Conservation (phyloP, 352 stramenopile species). For the Phytophthora capsici region DNA sequence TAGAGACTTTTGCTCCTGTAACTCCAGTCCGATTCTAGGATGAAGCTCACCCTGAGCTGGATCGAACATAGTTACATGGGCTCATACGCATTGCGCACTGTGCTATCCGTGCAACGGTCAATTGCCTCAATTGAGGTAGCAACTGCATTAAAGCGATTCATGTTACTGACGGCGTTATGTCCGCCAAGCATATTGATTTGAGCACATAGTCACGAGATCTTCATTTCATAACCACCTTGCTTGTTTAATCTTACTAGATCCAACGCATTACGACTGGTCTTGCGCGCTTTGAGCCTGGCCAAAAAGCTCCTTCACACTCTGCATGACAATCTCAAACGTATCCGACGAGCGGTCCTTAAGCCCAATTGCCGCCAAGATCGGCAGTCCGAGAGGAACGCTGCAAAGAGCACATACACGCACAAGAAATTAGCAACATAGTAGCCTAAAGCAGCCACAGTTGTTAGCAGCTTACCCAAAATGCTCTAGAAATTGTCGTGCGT, state of each 20-base stretch:
- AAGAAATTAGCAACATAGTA: background rate
- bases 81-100: too few species aligned
- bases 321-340: conserved; percentile 82
- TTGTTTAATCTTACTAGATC: conserved; percentile 2
- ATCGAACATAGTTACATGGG: too few species aligned
- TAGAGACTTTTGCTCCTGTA: too few species aligned
- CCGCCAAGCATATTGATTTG: too few species aligned
- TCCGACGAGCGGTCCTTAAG: conserved; percentile 78
- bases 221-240: background rate
- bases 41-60: too few species aligned
- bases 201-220: too few species aligned
- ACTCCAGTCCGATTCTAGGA: too few species aligned
- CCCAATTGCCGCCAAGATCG: conserved; percentile 75
- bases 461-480: conserved; percentile 72
- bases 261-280: conserved; percentile 8
- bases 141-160: too few species aligned
- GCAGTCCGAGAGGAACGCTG: conserved; percentile 69
- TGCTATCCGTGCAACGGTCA: too few species aligned
- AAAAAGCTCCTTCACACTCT: conserved; percentile 60
- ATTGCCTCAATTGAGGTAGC: too few species aligned
- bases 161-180: too few species aligned
- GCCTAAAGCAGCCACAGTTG: background rate
- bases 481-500: conserved; percentile 83
- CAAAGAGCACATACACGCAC: background rate
- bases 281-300: conserved; percentile 28